Base-by-base conservation (phyloP, 345 rosid genomes). In the Gossypium arboreum region DNA sequence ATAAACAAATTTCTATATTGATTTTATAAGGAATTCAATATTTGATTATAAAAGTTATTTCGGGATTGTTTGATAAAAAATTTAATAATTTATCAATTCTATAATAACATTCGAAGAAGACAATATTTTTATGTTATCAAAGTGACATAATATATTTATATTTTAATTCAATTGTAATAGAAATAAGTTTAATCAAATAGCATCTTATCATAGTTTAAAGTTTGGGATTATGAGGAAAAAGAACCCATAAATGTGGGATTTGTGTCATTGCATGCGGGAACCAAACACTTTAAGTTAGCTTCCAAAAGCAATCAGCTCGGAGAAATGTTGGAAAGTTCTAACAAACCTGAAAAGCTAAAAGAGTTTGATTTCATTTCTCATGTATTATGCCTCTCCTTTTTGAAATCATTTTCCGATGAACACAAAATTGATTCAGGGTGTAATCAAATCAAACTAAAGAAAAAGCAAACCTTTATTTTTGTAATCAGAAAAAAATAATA, bases 201-300 rank as follows among this genome's bases (percentile, higher is more conserved):
- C 45, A 7, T 29, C 22, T 65, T 16, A 41, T 64, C 5, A 39
- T n/a, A 64, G 7, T 12, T 12, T 44, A 20, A 66, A 47, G 41
- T 68, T 48, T 47, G 18, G 6, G n/a, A 4, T 34, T 34, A 34
- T 4, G 39, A 1, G 7, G 7, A 34, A 34, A 34, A 1, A 34
- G 41, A 34, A 68, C 22, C 72, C 58, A 16, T 8, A 44, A 10
- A 68, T 25, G 56, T 13, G 43, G 72, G 72, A 16, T 50, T 68
- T 50, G 43, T 68, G 58, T 50, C 57, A 25, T 51, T 15, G 43
- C 72, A 48, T 15, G 72, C 15, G 4, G 16, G 3, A 68, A 68
- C 72, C 58, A 16, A 1, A 24, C 39, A 16, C 59, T 50, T 51
- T 65, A 15, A 6, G 2, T 50, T 3, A 16, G 24, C 44, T 69